A percentile compares a stretch with the other conserved stretches of the same genome.
Evolutionary conservation across 768 basidiomycete species (phyloP).

Genomic region (Phallus indusiatus): DNA sequence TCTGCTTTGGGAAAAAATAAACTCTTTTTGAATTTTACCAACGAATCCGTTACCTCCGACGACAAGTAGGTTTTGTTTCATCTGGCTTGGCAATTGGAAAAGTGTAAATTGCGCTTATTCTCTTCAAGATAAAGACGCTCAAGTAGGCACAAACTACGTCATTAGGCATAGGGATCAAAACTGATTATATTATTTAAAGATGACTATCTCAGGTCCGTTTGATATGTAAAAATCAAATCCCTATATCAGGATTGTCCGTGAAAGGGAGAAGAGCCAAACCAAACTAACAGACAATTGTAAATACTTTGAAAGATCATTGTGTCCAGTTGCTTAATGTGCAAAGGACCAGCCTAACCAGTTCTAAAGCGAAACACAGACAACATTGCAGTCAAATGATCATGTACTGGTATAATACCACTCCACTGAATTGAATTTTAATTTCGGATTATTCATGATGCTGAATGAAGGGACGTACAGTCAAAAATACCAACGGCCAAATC

Average conservation of each 20-base stretch:
- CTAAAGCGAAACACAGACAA: no score
- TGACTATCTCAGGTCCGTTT: no score
- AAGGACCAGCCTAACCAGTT: background rate
- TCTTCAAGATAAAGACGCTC: background rate
- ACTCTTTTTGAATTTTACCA: constrained; percentile 36
- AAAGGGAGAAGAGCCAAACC: background rate
- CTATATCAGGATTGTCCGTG: background rate
- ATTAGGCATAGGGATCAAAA: no score
- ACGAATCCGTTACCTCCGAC: constrained; percentile 99
- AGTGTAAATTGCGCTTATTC: no score
- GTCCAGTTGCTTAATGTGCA: no score
- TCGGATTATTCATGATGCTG: background rate
- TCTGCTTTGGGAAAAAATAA: background rate
- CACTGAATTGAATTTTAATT: constrained; percentile 16
- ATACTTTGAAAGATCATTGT: background rate
- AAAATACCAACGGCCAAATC: constrained; percentile 41
- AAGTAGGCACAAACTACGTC: background rate
- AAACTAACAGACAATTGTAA: background rate
- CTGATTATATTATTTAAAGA: no score
- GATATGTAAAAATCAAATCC: background rate
- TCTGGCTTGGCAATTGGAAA: background rate
- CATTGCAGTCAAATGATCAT: background rate
- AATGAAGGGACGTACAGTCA: constrained; percentile 34
- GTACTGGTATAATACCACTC: constrained; percentile 17
- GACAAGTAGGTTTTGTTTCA: constrained; percentile 65